A percentile compares a stretch with the other conserved stretches of the same genome.
phyloP scores from a whole-genome alignment of 2,329 filamentous ascomycete species.

The Colletotrichum destructivum region DNA sequence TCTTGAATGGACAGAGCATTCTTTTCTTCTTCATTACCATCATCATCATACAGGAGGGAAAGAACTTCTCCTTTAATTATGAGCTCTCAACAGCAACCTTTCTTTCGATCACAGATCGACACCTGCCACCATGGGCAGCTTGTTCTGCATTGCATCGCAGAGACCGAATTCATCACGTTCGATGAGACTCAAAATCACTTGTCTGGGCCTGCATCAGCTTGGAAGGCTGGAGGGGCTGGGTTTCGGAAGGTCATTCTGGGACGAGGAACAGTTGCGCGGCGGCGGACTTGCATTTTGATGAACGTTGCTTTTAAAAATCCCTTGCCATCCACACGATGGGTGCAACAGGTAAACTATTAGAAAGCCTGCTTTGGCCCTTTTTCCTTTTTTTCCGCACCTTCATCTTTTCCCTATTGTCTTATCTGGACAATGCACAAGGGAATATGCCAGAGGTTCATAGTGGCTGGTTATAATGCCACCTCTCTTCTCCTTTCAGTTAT shows the following conservation, averaged over 20 bases:
- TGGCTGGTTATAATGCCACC: background rate
- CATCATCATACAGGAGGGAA: conserved; percentile 25
- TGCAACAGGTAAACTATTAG: conserved; percentile 11
- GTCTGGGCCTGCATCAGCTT: background rate
- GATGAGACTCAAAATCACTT: conserved; percentile 13
- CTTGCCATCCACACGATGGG: conserved; percentile 12
- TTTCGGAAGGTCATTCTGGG: conserved; percentile 7
- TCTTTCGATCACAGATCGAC: conserved; percentile 26
- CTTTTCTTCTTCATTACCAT: conserved; percentile 11
- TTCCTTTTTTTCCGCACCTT: background rate
- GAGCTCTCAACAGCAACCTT: conserved; percentile 26
- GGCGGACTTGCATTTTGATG: conserved; percentile 18
- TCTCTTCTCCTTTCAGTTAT: conserved; percentile 5
- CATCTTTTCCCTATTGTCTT: conserved; percentile 8
- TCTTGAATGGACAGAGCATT: conserved; percentile 21
- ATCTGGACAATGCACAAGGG: background rate
- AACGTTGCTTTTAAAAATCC: conserved; percentile 19
- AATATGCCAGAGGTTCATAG: background rate
- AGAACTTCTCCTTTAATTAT: conserved; percentile 33
- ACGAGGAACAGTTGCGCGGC: background rate
- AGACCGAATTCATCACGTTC: conserved; percentile 29
- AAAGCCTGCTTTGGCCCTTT: conserved; percentile 11
- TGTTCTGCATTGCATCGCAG: conserved; percentile 32
- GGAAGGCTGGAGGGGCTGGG: conserved; percentile 9
- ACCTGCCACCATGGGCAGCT: conserved; percentile 42